Evolutionary conservation across 1,284 basidiomycete species (phyloP).

Genomic region (Butyriboletus appendiculatus): DNA sequence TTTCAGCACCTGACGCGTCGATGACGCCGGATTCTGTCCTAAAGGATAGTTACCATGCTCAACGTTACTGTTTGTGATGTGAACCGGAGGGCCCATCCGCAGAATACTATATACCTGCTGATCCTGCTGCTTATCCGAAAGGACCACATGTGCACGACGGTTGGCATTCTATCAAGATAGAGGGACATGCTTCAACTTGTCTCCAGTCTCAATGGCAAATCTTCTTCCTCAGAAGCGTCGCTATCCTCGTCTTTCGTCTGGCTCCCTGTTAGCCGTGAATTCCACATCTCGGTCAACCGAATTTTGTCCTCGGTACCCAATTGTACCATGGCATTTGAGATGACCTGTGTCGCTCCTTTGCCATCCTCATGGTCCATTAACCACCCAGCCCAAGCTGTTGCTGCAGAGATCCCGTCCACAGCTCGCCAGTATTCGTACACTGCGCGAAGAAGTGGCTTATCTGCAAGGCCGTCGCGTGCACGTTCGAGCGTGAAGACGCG

Average conservation of each 20-base stretch:
- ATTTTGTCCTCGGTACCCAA: conserved; percentile 22
- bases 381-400: conserved; percentile 49
- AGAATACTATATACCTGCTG: neutral
- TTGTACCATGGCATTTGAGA: conserved; percentile 33
- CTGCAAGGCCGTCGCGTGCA: conserved; percentile 21
- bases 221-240: conserved; percentile 18
- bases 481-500: conserved; percentile 40
- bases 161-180: neutral
- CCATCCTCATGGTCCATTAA: conserved; percentile 42
- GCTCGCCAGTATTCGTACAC: conserved; percentile 47
- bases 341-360: conserved; percentile 37
- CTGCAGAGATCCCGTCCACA: conserved; percentile 40
- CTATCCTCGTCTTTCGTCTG: conserved; percentile 26
- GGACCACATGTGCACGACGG: neutral
- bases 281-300: conserved; percentile 34
- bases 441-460: conserved; percentile 36
- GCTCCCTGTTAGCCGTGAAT: conserved; percentile 26
- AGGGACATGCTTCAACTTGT: neutral
- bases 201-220: conserved; percentile 20
- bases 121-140: neutral
- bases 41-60: neutral
- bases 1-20: neutral
- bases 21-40: neutral
- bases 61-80: neutral
- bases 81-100: neutral